A percentile compares a stretch with the other conserved stretches of the same genome.
Evolutionary conservation across 1,139 yeast species (phyloP).

Genomic region (Lodderomyces parapsilosis): DNA sequence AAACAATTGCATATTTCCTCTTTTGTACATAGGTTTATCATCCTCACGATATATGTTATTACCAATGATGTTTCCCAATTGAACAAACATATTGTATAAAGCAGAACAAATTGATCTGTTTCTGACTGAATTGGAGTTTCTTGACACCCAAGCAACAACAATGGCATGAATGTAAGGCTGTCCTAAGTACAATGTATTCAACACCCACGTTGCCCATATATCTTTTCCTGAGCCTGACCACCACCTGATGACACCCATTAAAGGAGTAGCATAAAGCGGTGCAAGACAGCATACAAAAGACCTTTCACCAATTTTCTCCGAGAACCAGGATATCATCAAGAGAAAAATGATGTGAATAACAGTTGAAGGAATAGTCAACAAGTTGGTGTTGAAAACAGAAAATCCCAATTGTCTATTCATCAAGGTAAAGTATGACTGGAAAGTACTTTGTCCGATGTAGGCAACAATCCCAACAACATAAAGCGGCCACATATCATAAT

Average conservation of each 20-base stretch:
- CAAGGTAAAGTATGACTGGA: slow-evolving; percentile 19
- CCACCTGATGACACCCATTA: slow-evolving; percentile 42
- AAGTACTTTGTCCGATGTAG: slow-evolving; percentile 43
- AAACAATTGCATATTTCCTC: slow-evolving; percentile 44
- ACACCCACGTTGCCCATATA: slow-evolving; percentile 53
- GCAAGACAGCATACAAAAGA: slow-evolving; percentile 29
- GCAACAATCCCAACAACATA: slow-evolving; percentile 50
- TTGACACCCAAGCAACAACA: slow-evolving; percentile 58
- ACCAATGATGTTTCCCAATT: slow-evolving; percentile 50
- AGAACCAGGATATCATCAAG: slow-evolving; percentile 35
- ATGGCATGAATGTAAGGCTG: slow-evolving; percentile 53
- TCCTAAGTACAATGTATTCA: slow-evolving; percentile 47
- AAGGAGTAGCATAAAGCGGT: slow-evolving; percentile 39
- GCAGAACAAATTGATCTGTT: slow-evolving; percentile 49
- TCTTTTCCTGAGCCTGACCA: slow-evolving; percentile 49
- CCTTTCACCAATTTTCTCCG: slow-evolving; percentile 38
- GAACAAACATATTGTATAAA: slow-evolving; percentile 60
- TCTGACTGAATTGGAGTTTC: slow-evolving; percentile 58
- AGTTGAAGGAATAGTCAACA: slow-evolving; percentile 47
- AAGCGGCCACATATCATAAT: slow-evolving; percentile 60
- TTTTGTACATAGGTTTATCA: slow-evolving; percentile 57
- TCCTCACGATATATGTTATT: slow-evolving; percentile 53
- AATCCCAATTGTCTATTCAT: slow-evolving; percentile 54
- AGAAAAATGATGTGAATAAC: slow-evolving; percentile 23
- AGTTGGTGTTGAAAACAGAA: slow-evolving; percentile 51